Evolutionary conservation across 768 basidiomycete species (phyloP).

Genomic region (Rhizopogon salebrosus): DNA sequence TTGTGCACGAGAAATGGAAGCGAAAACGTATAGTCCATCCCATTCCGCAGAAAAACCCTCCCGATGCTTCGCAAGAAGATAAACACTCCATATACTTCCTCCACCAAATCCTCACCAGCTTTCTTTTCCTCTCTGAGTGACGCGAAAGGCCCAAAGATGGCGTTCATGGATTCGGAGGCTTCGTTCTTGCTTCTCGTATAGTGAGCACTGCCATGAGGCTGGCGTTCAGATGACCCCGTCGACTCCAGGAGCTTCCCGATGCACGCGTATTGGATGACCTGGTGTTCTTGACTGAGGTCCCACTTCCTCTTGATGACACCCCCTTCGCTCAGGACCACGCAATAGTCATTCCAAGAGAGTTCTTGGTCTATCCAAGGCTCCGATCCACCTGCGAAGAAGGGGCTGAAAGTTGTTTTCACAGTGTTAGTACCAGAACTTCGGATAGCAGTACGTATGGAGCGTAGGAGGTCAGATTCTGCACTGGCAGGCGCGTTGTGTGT

Average conservation of each 20-base stretch:
- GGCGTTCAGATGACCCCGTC: constrained; percentile 21
- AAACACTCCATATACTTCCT: constrained; percentile 56
- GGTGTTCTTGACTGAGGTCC: constrained; percentile 66
- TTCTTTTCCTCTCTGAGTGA: constrained; percentile 22
- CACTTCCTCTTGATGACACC: constrained; percentile 69
- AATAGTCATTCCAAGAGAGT: constrained; percentile 62
- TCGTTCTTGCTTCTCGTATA: constrained; percentile 19
- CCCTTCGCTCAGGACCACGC: constrained; percentile 60
- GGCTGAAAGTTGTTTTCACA: constrained; percentile 36
- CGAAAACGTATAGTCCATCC: constrained; percentile 70
- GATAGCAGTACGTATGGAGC: constrained; percentile 54
- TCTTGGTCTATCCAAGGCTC: constrained; percentile 53
- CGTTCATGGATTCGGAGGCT: constrained; percentile 12
- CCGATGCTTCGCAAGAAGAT: constrained; percentile 74
- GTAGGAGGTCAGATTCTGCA: constrained; percentile 39
- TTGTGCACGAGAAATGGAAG: constrained; percentile 76
- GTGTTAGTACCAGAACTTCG: constrained; percentile 46
- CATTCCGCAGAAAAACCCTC: constrained; percentile 66
- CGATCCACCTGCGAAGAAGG: constrained; percentile 33
- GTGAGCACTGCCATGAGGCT: constrained; percentile 22
- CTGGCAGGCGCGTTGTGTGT: constrained; percentile 1
- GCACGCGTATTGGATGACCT: constrained; percentile 76
- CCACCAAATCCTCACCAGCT: constrained; percentile 31
- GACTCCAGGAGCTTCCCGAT: constrained; percentile 65
- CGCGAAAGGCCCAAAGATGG: constrained; percentile 37